These are phyloP conservation scores for Termitomyces sp. DNA, from an alignment of 768 basidiomycete genomes.

Conservation along the genomic window DNA sequence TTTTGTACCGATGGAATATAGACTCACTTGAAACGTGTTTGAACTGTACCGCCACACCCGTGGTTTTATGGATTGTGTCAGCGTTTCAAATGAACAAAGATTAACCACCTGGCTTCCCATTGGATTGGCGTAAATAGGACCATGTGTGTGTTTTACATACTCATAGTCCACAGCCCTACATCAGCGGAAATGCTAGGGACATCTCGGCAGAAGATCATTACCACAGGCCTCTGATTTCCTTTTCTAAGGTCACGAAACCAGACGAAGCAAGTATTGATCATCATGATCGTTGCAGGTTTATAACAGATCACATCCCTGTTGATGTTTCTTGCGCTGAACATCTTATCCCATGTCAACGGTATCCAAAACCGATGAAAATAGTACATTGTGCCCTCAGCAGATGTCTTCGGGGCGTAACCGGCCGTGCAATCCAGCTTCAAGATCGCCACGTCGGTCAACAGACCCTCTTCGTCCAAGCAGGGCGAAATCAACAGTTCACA, in stretches of 20 bases:
- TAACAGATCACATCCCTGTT: not conserved
- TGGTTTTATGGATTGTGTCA: not conserved
- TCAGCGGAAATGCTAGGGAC: too few relatives aligned
- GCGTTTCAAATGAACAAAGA: not conserved
- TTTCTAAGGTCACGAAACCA: not conserved
- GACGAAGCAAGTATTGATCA: not conserved
- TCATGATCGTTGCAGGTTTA: constrained; percentile 9
- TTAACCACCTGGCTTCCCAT: not conserved
- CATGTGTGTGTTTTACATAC: not conserved
- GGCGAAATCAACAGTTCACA: constrained; percentile 25
- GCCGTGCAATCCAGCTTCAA: constrained; percentile 1
- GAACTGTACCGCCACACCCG: not conserved
- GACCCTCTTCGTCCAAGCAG: constrained; percentile 21
- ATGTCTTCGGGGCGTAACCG: not conserved
- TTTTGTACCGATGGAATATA: not conserved
- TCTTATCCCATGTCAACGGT: constrained; percentile 3
- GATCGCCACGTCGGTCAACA: constrained; percentile 27
- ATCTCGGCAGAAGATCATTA: not conserved
- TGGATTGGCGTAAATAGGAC: not conserved
- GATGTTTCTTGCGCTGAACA: not conserved
- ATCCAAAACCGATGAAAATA: constrained; percentile 1
- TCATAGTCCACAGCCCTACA: too few relatives aligned
- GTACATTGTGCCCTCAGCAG: not conserved
- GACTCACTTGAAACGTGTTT: not conserved
- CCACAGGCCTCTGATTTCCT: not conserved